Evolutionary conservation across 73 alveolate genomes (phyloP).

Genomic region (Paramecium pentaurelia): DNA sequence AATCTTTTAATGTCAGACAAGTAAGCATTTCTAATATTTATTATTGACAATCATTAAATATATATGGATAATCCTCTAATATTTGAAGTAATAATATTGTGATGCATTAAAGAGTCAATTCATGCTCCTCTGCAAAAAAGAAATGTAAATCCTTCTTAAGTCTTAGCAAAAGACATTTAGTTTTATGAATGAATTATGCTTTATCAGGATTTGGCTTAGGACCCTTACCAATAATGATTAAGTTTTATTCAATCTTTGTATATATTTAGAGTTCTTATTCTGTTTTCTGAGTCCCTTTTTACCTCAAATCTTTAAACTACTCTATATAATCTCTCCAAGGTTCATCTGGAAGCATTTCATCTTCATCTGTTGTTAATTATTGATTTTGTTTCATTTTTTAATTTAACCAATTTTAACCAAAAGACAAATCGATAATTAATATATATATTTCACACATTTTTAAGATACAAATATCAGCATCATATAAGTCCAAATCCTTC

Average conservation of each 20-base stretch:
- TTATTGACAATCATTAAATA: not conserved
- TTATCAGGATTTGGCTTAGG: not conserved
- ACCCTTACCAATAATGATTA: not conserved
- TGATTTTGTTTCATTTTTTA: not conserved
- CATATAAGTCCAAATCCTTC: conserved; percentile 96
- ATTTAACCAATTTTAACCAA: not conserved
- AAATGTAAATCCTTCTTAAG: not conserved
- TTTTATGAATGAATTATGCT: not conserved
- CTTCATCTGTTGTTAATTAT: not conserved
- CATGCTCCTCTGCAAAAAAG: conserved; percentile 24
- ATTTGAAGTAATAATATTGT: not conserved
- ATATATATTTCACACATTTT: not conserved
- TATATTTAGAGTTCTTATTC: not conserved
- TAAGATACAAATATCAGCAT: not conserved
- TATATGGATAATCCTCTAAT: not conserved
- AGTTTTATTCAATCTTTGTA: not conserved
- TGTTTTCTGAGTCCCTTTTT: not conserved
- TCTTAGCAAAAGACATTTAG: not conserved
- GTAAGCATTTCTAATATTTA: not conserved
- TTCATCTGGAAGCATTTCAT: not conserved
- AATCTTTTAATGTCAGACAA: not conserved
- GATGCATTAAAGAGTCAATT: not conserved
- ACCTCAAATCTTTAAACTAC: not conserved
- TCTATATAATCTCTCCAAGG: conserved; percentile 11
- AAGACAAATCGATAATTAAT: not conserved